phyloP scores from a whole-genome alignment of 164 flowering plant species.

The Kalanchoe fedtschenkoi region DNA sequence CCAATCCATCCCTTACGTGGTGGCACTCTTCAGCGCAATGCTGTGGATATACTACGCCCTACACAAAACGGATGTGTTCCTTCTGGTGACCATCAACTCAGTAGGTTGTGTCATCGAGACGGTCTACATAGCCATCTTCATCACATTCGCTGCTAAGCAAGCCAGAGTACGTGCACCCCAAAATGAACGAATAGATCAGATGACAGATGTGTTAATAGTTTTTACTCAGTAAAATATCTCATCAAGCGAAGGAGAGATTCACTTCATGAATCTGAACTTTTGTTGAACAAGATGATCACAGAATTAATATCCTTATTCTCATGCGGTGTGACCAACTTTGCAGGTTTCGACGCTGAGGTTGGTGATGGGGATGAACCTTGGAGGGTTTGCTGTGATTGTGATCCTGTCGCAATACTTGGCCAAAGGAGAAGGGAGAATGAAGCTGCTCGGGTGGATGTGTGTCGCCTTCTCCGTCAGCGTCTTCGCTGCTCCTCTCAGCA shows the following conservation, averaged over 20 bases:
- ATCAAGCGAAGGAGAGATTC: too few species aligned
- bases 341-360: not conserved
- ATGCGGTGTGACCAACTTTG: too few species aligned
- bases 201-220: too few species aligned
- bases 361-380: not conserved
- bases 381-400: too few species aligned
- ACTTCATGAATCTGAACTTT: too few species aligned
- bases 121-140: conserved; percentile 25
- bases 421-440: not conserved
- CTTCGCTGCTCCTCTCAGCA: conserved; percentile 9
- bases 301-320: too few species aligned
- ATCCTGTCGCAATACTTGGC: too few species aligned
- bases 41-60: conserved; percentile 54
- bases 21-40: conserved; percentile 47
- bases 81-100: conserved; percentile 46
- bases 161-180: conserved; percentile 34
- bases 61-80: conserved; percentile 23
- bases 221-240: too few species aligned
- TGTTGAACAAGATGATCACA: too few species aligned
- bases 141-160: conserved; percentile 29
- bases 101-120: conserved; percentile 33
- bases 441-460: conserved; percentile 10
- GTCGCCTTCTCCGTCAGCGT: conserved; percentile 3
- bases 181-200: too few species aligned
- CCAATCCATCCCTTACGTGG: conserved; percentile 46